Base-by-base conservation (phyloP, 163 green algal genomes). In the Chlorella variabilis region DNA sequence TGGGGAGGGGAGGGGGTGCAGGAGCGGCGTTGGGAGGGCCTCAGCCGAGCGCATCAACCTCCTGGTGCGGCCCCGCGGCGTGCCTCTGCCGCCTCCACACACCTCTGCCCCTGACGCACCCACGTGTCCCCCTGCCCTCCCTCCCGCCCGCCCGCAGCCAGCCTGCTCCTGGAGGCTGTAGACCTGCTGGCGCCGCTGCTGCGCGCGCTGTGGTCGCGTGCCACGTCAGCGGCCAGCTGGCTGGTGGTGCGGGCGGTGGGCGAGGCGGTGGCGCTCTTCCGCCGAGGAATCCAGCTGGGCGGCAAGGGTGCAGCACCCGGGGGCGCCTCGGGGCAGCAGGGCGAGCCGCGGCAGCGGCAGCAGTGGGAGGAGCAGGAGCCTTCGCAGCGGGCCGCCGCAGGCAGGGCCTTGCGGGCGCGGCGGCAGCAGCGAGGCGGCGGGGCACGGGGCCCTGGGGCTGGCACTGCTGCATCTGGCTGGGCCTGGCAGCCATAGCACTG, bases 171-270 rank as follows among this genome's bases (percentile, higher is more conserved):
- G 51, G 90, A 94, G 75, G 79, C 77, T 5, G 62, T 78, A 1
- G 91, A 94, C 59, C n/a, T 94, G 61, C 56, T 65, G 7, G 15
- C 71, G 25, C 91, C 91, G 0, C 71, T 92, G 51, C 63, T 92
- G 79, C 67, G 56, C 15, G 56, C 71, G 20, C 58, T 89, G 34
- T 78, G 84, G 71, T 21, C 45, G 23, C 63, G 63, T 25, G 63
- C 66, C 45, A 58, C 63, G 29, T 27, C 54, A 3, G 73, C 48
- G 0, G 41, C 88, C 9, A 89, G 84, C 62, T 93, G 90, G 86
- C 81, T 93, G 48, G 76, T 93, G 5, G 84, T 89, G 18, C 48
- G 54, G 6, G 51, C 91, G 45, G 91, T 93, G 49, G 90, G 90
- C 13, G 81, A 86, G 15, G 83, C 84, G 0, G 81, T 93, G 42